A percentile compares a stretch with the other conserved stretches of the same genome.
Evolutionary conservation across 2,329 filamentous ascomycete species (phyloP).

Genomic region (Trichoderma brevicompactum): DNA sequence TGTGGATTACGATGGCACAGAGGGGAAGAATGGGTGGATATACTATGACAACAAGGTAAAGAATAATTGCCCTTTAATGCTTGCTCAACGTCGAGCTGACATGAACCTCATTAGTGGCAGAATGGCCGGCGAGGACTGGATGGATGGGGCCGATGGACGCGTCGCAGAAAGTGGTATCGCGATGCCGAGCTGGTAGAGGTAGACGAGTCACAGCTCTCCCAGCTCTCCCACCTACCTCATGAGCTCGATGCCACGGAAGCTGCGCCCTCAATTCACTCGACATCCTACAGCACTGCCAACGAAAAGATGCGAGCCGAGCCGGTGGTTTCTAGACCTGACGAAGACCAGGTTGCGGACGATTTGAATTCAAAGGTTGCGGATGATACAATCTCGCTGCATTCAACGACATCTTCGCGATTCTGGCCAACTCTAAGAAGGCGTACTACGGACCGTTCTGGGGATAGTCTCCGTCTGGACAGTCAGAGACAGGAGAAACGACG

Average conservation of each 20-base stretch:
- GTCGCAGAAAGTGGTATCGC: constrained; percentile 92
- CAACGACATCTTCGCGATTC: constrained; percentile 55
- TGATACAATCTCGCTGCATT: constrained; percentile 53
- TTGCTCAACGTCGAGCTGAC: neutral
- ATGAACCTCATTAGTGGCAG: constrained; percentile 68
- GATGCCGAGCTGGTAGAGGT: constrained; percentile 93
- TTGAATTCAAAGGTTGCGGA: constrained; percentile 42
- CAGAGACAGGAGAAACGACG: constrained; percentile 30
- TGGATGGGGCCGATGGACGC: constrained; percentile 92
- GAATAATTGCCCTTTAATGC: neutral
- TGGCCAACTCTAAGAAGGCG: constrained; percentile 48
- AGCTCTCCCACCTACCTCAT: constrained; percentile 36
- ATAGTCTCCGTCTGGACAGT: constrained; percentile 24
- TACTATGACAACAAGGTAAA: constrained; percentile 96
- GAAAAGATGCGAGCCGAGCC: constrained; percentile 45
- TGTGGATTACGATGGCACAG: constrained; percentile 59
- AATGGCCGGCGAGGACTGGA: constrained; percentile 82
- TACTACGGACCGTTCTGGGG: constrained; percentile 44
- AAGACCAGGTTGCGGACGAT: constrained; percentile 37
- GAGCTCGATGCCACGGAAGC: constrained; percentile 44
- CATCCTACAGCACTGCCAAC: constrained; percentile 43
- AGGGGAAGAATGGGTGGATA: constrained; percentile 82
- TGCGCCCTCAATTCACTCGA: constrained; percentile 35
- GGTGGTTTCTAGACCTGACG: constrained; percentile 33
- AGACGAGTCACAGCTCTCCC: constrained; percentile 39